phyloP scores from a whole-genome alignment of 2,329 filamentous ascomycete genomes.

The Diaporthe capsici region DNA sequence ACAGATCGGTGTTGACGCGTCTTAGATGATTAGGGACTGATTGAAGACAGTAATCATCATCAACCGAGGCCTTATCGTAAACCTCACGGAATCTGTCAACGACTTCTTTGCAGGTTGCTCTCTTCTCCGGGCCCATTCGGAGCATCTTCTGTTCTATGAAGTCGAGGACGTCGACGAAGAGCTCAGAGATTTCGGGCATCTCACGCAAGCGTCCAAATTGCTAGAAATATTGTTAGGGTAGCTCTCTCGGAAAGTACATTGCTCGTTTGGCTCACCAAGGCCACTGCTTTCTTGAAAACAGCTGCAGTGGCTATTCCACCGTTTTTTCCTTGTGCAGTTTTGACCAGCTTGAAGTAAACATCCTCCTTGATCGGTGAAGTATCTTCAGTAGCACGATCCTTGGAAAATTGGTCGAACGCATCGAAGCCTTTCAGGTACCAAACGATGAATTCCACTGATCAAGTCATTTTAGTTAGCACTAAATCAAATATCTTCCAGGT shows the following conservation, averaged over 20 bases:
- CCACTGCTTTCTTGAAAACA: neutral
- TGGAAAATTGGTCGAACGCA: slow-evolving; percentile 25
- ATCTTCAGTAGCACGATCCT: slow-evolving; percentile 16
- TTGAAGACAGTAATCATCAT: slow-evolving; percentile 13
- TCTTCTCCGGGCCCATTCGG: slow-evolving; percentile 6
- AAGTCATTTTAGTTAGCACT: neutral
- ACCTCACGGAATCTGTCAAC: neutral
- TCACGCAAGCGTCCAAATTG: neutral
- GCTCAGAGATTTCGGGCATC: neutral
- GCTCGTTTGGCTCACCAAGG: neutral
- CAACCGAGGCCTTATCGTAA: neutral
- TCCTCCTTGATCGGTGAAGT: neutral
- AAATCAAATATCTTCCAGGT: fast-evolving
- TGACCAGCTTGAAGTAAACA: slow-evolving; percentile 7
- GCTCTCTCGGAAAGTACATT: too few species aligned
- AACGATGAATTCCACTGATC: slow-evolving; percentile 20
- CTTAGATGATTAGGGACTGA: neutral
- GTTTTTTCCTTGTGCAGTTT: neutral
- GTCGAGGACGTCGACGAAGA: slow-evolving; percentile 13
- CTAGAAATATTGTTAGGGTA: neutral
- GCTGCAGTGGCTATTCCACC: neutral
- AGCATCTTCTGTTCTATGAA: slow-evolving; percentile 30
- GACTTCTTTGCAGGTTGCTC: slow-evolving; percentile 21
- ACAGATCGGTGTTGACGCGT: neutral
- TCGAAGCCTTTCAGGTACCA: slow-evolving; percentile 31